Base-by-base conservation (phyloP, 108 stramenopile genomes). In the Fistulifera solaris region DNA sequence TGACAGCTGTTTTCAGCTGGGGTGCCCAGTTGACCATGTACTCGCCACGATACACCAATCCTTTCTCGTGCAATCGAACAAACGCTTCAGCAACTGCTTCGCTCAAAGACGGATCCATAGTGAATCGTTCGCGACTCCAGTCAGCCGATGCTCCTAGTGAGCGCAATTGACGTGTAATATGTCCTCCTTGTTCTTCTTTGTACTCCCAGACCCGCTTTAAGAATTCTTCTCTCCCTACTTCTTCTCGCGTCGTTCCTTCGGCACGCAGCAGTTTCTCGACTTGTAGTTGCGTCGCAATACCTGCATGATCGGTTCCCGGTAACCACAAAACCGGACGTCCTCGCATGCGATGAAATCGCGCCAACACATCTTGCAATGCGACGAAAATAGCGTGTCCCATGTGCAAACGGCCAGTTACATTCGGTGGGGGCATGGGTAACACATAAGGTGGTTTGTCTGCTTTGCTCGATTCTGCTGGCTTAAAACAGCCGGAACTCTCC, bases 11-110 rank as follows among this genome's bases (percentile, higher is more conserved):
- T 66, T 93, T 93, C n/a, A 99, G 73, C 44, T 78, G 54, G 0
- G 98, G 98, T 40, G 93, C 93, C 98, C 98, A 99, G 62, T 99
- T 98, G 27, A 99, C 98, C 93, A 98, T 95, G 72, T 93, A 94
- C 54, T 84, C 83, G 17, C 91, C 89, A 25, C 93, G 75, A 62
- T 99, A 99, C 1, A 99, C 83, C 48, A 96, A 57, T 1, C 96
- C 98, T 68, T 84, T 82, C 48, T 96, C 95, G 63, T 96, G 82
- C 58, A 99, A 65, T 27, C 94, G 70, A 7, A 91, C 88, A 77
- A 99, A 99, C 24, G 98, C 97, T 66, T 96, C 95, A 0, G 66
- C 65, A 21, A 96, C 98, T n/a, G 94, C 94, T 39, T 74, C 71
- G 54, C 69, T 72, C 47, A 95, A 59, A 10, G 79, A 77, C 3